Percentiles rank a stretch among this genome's conserved stretches.
These are phyloP conservation scores for Porcisia deanei DNA, from an alignment of 208 protist species.

Conservation along the genomic window DNA sequence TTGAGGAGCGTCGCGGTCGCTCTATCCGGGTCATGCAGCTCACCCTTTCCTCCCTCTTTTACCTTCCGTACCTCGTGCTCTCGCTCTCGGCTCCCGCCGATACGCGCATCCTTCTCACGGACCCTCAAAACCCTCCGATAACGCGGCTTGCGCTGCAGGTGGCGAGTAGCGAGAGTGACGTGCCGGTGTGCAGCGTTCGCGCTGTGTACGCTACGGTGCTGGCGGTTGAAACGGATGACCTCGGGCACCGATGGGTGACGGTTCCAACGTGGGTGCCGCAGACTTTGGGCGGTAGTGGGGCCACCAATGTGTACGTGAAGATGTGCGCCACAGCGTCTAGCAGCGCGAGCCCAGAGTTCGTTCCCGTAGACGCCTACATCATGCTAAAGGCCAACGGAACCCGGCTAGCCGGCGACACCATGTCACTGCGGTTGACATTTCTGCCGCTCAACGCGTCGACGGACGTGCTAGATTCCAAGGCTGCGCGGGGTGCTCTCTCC, in stretches of 20 bases:
- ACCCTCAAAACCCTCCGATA: constrained; percentile 54
- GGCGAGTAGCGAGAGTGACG: constrained; percentile 12
- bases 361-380: constrained; percentile 54
- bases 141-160: constrained; percentile 44
- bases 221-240: constrained; percentile 32
- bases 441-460: constrained; percentile 35
- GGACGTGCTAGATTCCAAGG: constrained; percentile 29
- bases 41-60: constrained; percentile 58
- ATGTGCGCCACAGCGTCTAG: constrained; percentile 65
- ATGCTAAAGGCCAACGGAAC: constrained; percentile 35
- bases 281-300: constrained; percentile 25
- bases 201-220: constrained; percentile 26
- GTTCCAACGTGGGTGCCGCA: constrained; percentile 35
- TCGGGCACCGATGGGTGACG: constrained; percentile 42
- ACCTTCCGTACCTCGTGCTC: constrained; percentile 51
- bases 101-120: constrained; percentile 54
- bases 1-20: constrained; percentile 45
- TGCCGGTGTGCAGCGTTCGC: constrained; percentile 11
- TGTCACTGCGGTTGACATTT: constrained; percentile 47
- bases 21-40: constrained; percentile 39
- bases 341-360: constrained; percentile 34
- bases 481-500: constrained; percentile 16
- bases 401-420: constrained; percentile 21
- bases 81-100: constrained; percentile 30
- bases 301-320: constrained; percentile 33